A percentile compares a stretch with the other conserved stretches of the same genome.
phyloP scores from a whole-genome alignment of 768 basidiomycete genomes.

The Boletus tomentosulus region DNA sequence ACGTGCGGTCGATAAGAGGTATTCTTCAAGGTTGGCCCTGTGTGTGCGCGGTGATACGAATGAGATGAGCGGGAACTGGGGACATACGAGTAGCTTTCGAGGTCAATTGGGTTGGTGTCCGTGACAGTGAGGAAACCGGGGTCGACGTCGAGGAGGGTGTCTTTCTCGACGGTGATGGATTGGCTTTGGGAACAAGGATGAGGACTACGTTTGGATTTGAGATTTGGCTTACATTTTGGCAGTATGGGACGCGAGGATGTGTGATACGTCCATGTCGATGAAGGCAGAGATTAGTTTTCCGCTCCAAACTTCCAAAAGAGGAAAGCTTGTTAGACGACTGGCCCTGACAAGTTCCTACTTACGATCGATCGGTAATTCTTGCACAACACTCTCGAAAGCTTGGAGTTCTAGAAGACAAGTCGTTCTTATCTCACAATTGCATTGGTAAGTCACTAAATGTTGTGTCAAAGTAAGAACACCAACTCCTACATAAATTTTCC shows the following conservation, averaged over 20 bases:
- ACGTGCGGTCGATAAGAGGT: constrained; percentile 73
- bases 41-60: neutral
- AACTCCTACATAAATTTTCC: too few species aligned
- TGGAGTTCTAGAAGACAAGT: too few species aligned
- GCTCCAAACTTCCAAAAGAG: neutral
- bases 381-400: too few species aligned
- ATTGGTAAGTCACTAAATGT: too few species aligned
- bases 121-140: constrained; percentile 79
- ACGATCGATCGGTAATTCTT: too few species aligned
- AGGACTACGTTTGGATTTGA: neutral
- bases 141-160: constrained; percentile 77
- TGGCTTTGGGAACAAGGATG: constrained; percentile 42
- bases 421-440: too few species aligned
- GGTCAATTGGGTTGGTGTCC: constrained; percentile 84
- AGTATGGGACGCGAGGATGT: constrained; percentile 68
- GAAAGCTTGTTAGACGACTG: neutral
- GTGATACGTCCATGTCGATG: constrained; percentile 71
- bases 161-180: constrained; percentile 69
- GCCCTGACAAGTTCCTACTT: too few species aligned
- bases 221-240: constrained; percentile 57
- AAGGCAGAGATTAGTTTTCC: neutral
- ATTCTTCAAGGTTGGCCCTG: constrained; percentile 76
- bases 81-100: constrained; percentile 77
- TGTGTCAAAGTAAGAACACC: too few species aligned
- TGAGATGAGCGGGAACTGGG: too few species aligned